Evolutionary conservation across 2,329 filamentous ascomycete species (phyloP).

Genomic region (Pseudodiploospora longispora): DNA sequence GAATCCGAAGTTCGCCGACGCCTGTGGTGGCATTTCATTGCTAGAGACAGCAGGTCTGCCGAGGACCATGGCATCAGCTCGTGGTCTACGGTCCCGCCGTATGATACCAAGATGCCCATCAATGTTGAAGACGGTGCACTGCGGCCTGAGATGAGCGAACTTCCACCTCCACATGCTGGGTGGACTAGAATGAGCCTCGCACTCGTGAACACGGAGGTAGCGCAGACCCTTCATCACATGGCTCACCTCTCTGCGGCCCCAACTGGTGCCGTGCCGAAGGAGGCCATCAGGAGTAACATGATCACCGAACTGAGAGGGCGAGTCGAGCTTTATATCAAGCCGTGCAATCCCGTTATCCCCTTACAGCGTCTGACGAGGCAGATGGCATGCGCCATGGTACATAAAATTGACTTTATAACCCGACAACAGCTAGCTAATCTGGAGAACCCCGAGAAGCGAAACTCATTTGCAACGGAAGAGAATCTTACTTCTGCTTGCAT

Average conservation of each 20-base stretch:
- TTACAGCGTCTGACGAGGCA: conserved; percentile 23
- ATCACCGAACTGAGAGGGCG: conserved; percentile 23
- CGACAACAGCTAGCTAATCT: conserved; percentile 19
- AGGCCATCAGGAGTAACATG: conserved; percentile 28
- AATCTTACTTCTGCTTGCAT: conserved; percentile 25
- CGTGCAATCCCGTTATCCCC: conserved; percentile 47
- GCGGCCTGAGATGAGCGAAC: conserved; percentile 29
- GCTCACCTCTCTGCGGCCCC: conserved; percentile 13
- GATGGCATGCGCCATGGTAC: conserved; percentile 20
- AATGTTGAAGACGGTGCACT: conserved; percentile 41
- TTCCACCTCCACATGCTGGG: conserved; percentile 33
- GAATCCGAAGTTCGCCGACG: conserved; percentile 48
- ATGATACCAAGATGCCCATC: conserved; percentile 22
- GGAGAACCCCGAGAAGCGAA: conserved; percentile 12
- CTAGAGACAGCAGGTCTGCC: conserved; percentile 40
- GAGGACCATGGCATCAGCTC: conserved; percentile 45
- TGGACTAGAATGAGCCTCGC: conserved; percentile 53
- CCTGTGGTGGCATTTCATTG: conserved; percentile 46
- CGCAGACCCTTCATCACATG: conserved; percentile 18
- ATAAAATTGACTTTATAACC: conserved; percentile 27
- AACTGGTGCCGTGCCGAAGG: conserved; percentile 12
- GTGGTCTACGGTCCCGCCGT: conserved; percentile 7
- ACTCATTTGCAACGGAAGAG: conserved; percentile 19
- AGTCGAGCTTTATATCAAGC: conserved; percentile 25
- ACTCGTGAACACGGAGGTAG: conserved; percentile 44